Percentiles rank a stretch among this genome's conserved stretches.
phyloP scores from a whole-genome alignment of 805 yeast species.

The Metschnikowia drakensbergensis region DNA sequence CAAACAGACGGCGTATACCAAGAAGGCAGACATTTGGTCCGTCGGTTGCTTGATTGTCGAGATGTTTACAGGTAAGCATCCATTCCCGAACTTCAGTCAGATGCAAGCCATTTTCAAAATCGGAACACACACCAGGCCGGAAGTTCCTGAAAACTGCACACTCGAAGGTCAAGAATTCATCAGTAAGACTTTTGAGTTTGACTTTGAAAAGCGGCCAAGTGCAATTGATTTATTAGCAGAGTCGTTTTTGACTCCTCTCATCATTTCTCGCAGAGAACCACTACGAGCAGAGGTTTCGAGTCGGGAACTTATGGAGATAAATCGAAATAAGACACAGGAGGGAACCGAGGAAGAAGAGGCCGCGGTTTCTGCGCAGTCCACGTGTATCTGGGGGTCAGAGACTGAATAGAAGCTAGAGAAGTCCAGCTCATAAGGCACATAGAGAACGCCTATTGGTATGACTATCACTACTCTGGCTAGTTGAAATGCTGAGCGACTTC shows the following conservation, averaged over 20 bases:
- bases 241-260: conserved; percentile 51
- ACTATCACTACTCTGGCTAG: no score
- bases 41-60: conserved; percentile 92
- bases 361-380: background rate
- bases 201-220: conserved; percentile 67
- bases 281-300: background rate
- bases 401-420: background rate
- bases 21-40: conserved; percentile 96
- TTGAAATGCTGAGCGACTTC: no score
- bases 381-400: background rate
- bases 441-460: no score
- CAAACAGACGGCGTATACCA: conserved; percentile 84
- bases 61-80: conserved; percentile 95
- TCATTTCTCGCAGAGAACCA: conserved; percentile 29
- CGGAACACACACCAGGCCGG: conserved; percentile 82
- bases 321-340: background rate
- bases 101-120: conserved; percentile 96
- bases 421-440: no score
- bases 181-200: conserved; percentile 64
- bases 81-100: conserved; percentile 90
- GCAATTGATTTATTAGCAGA: conserved; percentile 69
- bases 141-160: conserved; percentile 70
- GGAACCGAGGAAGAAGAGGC: background rate
- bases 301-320: background rate
- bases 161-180: conserved; percentile 66